Conservation (phyloP, 495 filamentous ascomycete species). For the Daldinia childiae region DNA sequence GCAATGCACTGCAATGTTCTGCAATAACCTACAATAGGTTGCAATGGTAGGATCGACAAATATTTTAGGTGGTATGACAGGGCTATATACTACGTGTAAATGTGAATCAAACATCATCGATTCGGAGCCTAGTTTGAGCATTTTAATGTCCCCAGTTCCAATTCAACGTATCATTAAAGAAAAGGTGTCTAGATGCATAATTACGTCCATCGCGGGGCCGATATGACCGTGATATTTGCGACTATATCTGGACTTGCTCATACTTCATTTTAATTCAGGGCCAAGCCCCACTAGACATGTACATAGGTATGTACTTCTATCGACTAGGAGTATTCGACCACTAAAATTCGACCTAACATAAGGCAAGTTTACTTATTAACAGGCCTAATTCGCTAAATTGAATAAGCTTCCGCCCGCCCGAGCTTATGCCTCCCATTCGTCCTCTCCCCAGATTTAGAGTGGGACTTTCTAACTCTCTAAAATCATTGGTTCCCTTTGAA, state of each 20-base stretch:
- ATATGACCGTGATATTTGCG: neutral
- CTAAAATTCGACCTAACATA: neutral
- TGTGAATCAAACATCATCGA: neutral
- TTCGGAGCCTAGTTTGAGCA: neutral
- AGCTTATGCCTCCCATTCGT: constrained; percentile 37
- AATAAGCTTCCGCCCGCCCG: constrained; percentile 39
- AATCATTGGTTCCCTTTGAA: constrained; percentile 18
- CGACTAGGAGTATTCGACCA: neutral
- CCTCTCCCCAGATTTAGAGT: constrained; percentile 37
- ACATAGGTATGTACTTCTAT: neutral
- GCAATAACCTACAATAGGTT: neutral
- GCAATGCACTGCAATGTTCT: neutral
- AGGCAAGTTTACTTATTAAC: neutral
- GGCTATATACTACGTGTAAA: neutral
- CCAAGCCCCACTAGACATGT: constrained; percentile 1
- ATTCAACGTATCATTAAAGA: neutral
- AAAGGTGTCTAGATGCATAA: neutral
- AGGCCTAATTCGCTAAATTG: constrained; percentile 9
- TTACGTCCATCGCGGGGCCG: neutral
- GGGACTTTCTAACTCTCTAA: constrained; percentile 2
- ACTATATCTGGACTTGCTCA: neutral
- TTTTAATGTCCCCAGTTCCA: neutral
- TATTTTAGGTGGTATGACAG: neutral
- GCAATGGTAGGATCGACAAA: neutral
- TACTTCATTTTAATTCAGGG: neutral